A percentile compares a stretch with the other conserved stretches of the same genome.
phyloP scores from a whole-genome alignment of 2,329 filamentous ascomycete species.

The Hortaea werneckii region DNA sequence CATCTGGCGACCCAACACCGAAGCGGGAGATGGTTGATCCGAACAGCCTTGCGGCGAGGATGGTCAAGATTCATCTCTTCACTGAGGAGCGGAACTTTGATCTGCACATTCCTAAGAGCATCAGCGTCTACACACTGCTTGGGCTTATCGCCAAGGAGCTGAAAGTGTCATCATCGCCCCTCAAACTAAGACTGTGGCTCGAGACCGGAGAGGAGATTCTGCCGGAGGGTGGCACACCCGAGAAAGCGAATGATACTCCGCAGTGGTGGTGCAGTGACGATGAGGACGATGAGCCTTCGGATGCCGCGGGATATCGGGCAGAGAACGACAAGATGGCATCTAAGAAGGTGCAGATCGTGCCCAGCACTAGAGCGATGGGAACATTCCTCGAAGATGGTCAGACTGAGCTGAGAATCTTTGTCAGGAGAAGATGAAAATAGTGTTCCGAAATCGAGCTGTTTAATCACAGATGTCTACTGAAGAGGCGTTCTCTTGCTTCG shows the following conservation, averaged over 20 bases:
- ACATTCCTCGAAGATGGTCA: conserved; percentile 70
- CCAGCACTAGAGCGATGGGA: conserved; percentile 71
- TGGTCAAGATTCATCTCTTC: conserved; percentile 52
- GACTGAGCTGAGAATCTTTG: conserved; percentile 54
- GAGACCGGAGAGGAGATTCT: conserved; percentile 87
- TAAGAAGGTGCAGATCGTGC: conserved; percentile 67
- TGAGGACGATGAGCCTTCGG: conserved; percentile 24
- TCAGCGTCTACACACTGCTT: conserved; percentile 73
- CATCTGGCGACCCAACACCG: conserved; percentile 36
- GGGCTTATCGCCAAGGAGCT: conserved; percentile 68
- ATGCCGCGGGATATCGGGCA: conserved; percentile 27
- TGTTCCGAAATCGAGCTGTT: too few relatives aligned
- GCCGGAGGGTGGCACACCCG: conserved; percentile 49
- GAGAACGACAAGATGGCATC: conserved; percentile 55
- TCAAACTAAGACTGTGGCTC: conserved; percentile 62
- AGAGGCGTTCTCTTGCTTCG: too few relatives aligned
- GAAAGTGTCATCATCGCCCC: conserved; percentile 42
- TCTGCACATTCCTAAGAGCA: conserved; percentile 58
- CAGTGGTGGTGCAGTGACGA: conserved; percentile 30
- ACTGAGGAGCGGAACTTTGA: conserved; percentile 12
- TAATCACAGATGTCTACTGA: too few relatives aligned
- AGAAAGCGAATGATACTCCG: conserved; percentile 27
- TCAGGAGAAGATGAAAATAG: neutral
- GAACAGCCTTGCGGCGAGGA: conserved; percentile 68
- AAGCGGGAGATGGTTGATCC: conserved; percentile 46